Percentiles rank a stretch among this genome's conserved stretches.
Evolutionary conservation across 805 yeast species (phyloP).

Genomic region (Monosporozyma aquatica): DNA sequence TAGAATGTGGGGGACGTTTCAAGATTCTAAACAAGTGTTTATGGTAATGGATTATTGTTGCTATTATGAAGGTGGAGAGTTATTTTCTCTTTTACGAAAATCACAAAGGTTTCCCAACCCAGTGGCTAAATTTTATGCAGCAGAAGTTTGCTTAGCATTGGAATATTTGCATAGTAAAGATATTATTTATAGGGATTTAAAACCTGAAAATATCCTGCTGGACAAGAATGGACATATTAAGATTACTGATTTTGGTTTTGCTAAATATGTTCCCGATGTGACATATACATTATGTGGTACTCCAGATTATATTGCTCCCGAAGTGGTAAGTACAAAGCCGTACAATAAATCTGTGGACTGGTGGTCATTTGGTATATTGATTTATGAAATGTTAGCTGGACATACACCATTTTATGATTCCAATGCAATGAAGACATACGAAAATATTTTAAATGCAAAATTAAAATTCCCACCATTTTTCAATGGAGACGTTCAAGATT

Average conservation of each 20-base stretch:
- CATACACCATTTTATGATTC: constrained; percentile 92
- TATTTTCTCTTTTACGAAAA: constrained; percentile 75
- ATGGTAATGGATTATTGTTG: constrained; percentile 97
- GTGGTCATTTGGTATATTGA: constrained; percentile 93
- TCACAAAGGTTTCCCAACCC: constrained; percentile 91
- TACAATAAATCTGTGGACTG: constrained; percentile 93
- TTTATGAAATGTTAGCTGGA: constrained; percentile 92
- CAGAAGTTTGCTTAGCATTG: constrained; percentile 76
- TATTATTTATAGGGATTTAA: constrained; percentile 83
- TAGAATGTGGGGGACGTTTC: constrained; percentile 96
- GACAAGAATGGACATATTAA: constrained; percentile 88
- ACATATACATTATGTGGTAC: constrained; percentile 94
- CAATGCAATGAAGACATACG: constrained; percentile 90
- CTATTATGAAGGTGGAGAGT: constrained; percentile 95
- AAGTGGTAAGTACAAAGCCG: constrained; percentile 87
- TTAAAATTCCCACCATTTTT: constrained; percentile 70
- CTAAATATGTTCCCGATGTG: constrained; percentile 84
- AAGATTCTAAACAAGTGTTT: constrained; percentile 73
- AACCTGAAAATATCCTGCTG: constrained; percentile 84
- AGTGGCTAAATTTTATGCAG: constrained; percentile 93
- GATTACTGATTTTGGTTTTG: constrained; percentile 90
- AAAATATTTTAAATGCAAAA: constrained; percentile 75
- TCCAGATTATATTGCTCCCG: constrained; percentile 95
- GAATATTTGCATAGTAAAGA: constrained; percentile 81
- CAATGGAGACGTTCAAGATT: constrained; percentile 68